Percentiles rank a stretch among this genome's conserved stretches.
These are phyloP conservation scores for Meripilus lineatus DNA, from an alignment of 1,284 basidiomycete genomes.

Conservation along the genomic window DNA sequence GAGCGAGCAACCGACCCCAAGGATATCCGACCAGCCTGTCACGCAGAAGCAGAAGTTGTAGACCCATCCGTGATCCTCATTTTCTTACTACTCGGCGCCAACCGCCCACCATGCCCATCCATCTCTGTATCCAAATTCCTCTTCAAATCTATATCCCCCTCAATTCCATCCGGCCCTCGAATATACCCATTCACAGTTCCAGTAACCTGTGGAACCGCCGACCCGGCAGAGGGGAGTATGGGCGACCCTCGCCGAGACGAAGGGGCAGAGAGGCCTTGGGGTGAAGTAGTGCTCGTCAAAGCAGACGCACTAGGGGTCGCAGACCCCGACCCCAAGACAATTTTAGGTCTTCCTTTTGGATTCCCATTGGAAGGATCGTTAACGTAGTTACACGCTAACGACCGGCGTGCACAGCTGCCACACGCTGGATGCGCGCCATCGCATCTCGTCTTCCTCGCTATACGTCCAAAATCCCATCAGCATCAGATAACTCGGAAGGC, in stretches of 20 bases:
- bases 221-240: neutral
- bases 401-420: slow-evolving; percentile 69
- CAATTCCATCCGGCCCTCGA: too few relatives aligned
- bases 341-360: slow-evolving; percentile 17
- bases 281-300: too few relatives aligned
- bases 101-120: neutral
- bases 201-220: too few relatives aligned
- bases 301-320: too few relatives aligned
- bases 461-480: slow-evolving; percentile 1
- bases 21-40: neutral
- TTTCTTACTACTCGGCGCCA: neutral
- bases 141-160: too few relatives aligned
- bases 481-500: slow-evolving; percentile 7
- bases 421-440: slow-evolving; percentile 76
- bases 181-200: too few relatives aligned
- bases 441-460: slow-evolving; percentile 81
- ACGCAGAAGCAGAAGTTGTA: neutral
- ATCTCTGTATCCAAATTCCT: neutral
- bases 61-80: neutral
- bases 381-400: slow-evolving; percentile 71
- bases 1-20: too few relatives aligned
- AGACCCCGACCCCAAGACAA: neutral
- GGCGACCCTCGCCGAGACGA: neutral
- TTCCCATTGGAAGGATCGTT: slow-evolving; percentile 47
- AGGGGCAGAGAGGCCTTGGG: neutral